phyloP scores from a whole-genome alignment of 306 rosid species.

The Calophaca sinica region DNA sequence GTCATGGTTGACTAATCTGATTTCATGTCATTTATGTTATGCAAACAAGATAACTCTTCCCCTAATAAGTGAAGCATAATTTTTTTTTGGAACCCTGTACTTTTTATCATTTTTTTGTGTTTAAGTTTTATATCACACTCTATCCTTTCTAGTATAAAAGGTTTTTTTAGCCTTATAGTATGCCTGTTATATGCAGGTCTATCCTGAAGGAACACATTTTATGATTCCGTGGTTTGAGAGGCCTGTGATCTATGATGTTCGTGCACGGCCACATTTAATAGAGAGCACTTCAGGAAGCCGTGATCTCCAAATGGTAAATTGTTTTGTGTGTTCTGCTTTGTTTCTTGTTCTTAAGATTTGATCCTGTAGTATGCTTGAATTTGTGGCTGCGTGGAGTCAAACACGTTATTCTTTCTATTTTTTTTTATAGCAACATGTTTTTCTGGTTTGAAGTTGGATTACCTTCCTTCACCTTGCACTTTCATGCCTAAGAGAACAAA shows the following conservation, averaged over 20 bases:
- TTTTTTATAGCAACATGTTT: neutral
- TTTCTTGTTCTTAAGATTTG: neutral
- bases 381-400: slow-evolving; percentile 32
- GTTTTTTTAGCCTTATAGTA: slow-evolving; percentile 4
- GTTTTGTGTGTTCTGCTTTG: neutral
- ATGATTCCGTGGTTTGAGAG: slow-evolving; percentile 57
- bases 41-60: neutral
- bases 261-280: slow-evolving; percentile 53
- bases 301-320: slow-evolving; percentile 51
- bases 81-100: neutral
- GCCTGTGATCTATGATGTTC: slow-evolving; percentile 54
- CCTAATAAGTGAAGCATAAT: neutral
- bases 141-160: neutral
- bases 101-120: neutral
- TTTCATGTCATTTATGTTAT: neutral
- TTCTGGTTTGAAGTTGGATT: slow-evolving; percentile 29
- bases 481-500: neutral
- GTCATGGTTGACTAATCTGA: slow-evolving; percentile 7
- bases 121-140: neutral
- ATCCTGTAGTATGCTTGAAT: neutral
- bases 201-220: slow-evolving; percentile 53
- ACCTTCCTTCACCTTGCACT: slow-evolving; percentile 15
- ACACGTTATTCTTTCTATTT: neutral
- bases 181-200: slow-evolving; percentile 46
- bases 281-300: slow-evolving; percentile 60